Evolutionary conservation across 1,139 yeast species (phyloP), one percentile per base, ranked within the genome.

Genomic region (Geotrichum aggregatum): DNA sequence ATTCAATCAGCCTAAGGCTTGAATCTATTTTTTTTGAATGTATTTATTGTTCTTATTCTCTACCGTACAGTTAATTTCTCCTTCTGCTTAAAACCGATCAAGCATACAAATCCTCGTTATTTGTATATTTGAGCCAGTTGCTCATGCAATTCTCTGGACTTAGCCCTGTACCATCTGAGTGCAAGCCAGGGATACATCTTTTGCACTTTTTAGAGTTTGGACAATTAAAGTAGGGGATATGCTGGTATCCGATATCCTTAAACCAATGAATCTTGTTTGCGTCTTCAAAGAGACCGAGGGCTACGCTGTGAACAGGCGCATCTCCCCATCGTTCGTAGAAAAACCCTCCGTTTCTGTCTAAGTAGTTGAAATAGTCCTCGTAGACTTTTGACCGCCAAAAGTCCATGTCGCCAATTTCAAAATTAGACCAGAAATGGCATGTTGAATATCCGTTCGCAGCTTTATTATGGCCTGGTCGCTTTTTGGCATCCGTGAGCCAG

Each of bases 271-370:
- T 75, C 56, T 79, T 76, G 13, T 73, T 68, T 59, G 78, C 82
- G 60, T 84, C 88, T 18, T 86, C 86, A 69, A 89, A 87, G 47
- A 88, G 68, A 0, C 83, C 84, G 22, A 87, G 70, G 0, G 91
- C 95, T 44, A 87, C 66, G 0, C 89, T 79, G 65, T 85, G 95
- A 1, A 87, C 91, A 0, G 95, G 95, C 0, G 95, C 95, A 68
- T 87, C 96, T 1, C 96, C 96, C 95, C 95, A 87, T 54, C 95
- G 70, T 66, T 87, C 95, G 62, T 87, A 87, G 65, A 85, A 87
- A 63, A 87, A 87, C 3, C 89, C 89, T 13, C 95, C 95, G 0
- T 82, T 69, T 3, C 73, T 59, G 58, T 87, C 95, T 40, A 87
- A 71, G 63, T 75, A 70, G 47, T 83, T 73, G 58, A 83, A 79